These are phyloP conservation scores for Chaetomiaceae sp. DNA, from an alignment of 2,329 filamentous ascomycete genomes.

Conservation along the genomic window DNA sequence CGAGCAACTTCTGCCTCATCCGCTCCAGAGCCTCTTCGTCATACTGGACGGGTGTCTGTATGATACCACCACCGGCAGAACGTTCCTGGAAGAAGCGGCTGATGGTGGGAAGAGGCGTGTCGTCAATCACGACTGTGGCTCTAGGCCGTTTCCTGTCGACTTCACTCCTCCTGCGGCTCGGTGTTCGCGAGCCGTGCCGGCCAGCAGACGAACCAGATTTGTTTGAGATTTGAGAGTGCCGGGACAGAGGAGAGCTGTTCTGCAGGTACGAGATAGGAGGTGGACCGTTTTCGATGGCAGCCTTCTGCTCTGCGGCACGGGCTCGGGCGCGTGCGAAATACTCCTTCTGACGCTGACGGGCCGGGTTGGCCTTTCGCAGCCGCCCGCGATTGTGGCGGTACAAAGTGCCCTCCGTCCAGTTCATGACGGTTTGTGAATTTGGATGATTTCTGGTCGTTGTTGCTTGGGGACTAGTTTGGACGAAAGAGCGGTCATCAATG, in stretches of 20 bases:
- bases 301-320: constrained; percentile 24
- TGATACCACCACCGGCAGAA: neutral
- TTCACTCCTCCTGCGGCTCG: neutral
- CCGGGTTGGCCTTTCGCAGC: constrained; percentile 28
- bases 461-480: too few relatives aligned
- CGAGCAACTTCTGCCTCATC: constrained; percentile 19
- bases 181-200: neutral
- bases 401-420: constrained; percentile 45
- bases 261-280: constrained; percentile 27
- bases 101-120: constrained; percentile 12
- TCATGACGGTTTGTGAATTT: constrained; percentile 38
- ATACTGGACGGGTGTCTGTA: constrained; percentile 1
- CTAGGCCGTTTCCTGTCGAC: constrained; percentile 2
- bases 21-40: constrained; percentile 14
- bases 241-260: constrained; percentile 1
- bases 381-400: constrained; percentile 36
- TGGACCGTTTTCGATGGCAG: constrained; percentile 28
- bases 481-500: neutral
- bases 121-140: neutral
- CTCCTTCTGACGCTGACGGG: constrained; percentile 38
- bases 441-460: too few relatives aligned
- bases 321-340: constrained; percentile 41
- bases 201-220: constrained; percentile 16
- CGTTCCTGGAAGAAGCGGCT: constrained; percentile 16
- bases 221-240: constrained; percentile 9